Base-by-base conservation (phyloP, 345 rosid genomes). In the Aquilaria malaccensis region DNA sequence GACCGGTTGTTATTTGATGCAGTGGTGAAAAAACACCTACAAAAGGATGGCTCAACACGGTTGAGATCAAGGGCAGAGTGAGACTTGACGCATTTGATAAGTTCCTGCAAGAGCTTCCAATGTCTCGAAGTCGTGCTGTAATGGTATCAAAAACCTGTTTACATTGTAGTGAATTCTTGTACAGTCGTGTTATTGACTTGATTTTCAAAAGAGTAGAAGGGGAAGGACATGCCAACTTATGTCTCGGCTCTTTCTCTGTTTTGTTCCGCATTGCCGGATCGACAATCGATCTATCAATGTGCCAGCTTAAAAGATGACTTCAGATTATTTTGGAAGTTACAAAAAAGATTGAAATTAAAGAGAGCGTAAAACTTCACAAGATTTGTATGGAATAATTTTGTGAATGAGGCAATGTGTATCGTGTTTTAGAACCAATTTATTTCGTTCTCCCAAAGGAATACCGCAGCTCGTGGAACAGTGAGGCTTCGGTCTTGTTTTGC, bases 31-130 rank as follows among this genome's bases (percentile, higher is more conserved):
- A 79, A 74, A 74, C 87, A 12, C 62, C 75, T 30, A 63, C 77
- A 0, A 75, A 81, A 63, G 89, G 79, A 30, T 95, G 99, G 99
- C 79, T 84, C 33, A 73, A 70, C 53, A 49, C 66, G 54, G 72
- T 90, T 14, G 99, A 94, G 75, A 83, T 94, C 45, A 95, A 91
- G 73, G 99, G 99, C 61, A 85, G 97, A 75, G 99, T 91, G 31
- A 79, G 85, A 74, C 85, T 88, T 33, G 86, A 90, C 66, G 97
- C 97, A 49, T 95, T 95, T 69, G 89, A 84, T 77, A 95, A 85
- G 83, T 95, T 91, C 75, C 91, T 95, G 46, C 91, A 88, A 68
- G 88, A 81, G 79, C 99, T 95, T 62, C 89, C 88, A 6, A 78
- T 83, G 96, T 95, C 99, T 59, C 78, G 95, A 71, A 83, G 79